A percentile compares a stretch with the other conserved stretches of the same genome.
These are phyloP conservation scores for Panaeolus cyanescens DNA, from an alignment of 768 basidiomycete species.

Conservation along the genomic window DNA sequence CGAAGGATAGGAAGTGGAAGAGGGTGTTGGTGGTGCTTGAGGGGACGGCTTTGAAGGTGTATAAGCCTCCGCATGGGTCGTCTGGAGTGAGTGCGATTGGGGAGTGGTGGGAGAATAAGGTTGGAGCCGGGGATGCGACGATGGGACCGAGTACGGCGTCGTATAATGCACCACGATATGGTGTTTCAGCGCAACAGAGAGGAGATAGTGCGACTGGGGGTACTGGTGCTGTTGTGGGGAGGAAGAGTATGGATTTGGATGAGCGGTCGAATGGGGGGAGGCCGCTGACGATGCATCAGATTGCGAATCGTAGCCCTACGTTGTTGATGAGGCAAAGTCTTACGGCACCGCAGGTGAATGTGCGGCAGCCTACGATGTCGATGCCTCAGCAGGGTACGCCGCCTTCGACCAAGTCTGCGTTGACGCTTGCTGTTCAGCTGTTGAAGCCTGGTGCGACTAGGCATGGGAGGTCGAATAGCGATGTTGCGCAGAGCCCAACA, in stretches of 20 bases:
- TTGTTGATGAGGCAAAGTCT: slow-evolving; percentile 12
- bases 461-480: slow-evolving; percentile 44
- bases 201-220: slow-evolving; percentile 19
- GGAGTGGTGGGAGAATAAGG: slow-evolving; percentile 78
- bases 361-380: background rate
- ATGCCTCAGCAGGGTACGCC: slow-evolving; percentile 14
- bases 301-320: slow-evolving; percentile 9
- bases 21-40: slow-evolving; percentile 86
- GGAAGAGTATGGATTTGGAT: slow-evolving; percentile 10
- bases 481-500: slow-evolving; percentile 24
- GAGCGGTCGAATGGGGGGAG: background rate
- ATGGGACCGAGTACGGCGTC: slow-evolving; percentile 12
- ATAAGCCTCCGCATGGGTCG: slow-evolving; percentile 47
- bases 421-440: slow-evolving; percentile 43
- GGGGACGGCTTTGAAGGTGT: slow-evolving; percentile 87
- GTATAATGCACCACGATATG: slow-evolving; percentile 24
- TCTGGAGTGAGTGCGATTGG: slow-evolving; percentile 51
- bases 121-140: slow-evolving; percentile 69
- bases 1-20: slow-evolving; percentile 91
- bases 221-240: slow-evolving; percentile 14
- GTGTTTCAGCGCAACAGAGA: slow-evolving; percentile 19
- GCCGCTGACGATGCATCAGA: slow-evolving; percentile 7
- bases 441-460: slow-evolving; percentile 40
- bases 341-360: slow-evolving; percentile 8
- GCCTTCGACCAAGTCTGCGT: slow-evolving; percentile 36